These are phyloP conservation scores for Hippophae gyantsensis DNA, from an alignment of 306 rosid species.

Conservation along the genomic window DNA sequence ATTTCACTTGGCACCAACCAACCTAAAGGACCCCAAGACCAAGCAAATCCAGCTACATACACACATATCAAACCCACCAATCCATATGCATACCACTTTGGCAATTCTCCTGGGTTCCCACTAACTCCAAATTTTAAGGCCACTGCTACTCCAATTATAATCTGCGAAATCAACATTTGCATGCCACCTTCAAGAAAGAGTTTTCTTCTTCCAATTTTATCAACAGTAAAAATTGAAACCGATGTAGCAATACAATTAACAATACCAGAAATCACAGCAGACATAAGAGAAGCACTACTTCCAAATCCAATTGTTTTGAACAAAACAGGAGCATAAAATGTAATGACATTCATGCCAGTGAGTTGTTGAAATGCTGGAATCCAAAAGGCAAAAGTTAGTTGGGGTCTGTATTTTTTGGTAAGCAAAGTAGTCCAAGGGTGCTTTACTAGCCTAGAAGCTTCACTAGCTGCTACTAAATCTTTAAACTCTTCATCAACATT, in stretches of 20 bases:
- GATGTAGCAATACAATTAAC: slow-evolving; percentile 41
- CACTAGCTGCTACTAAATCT: slow-evolving; percentile 50
- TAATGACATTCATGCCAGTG: slow-evolving; percentile 70
- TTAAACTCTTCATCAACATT: slow-evolving; percentile 51
- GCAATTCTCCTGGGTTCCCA: slow-evolving; percentile 46
- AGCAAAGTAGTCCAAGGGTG: slow-evolving; percentile 48
- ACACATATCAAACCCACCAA: slow-evolving; percentile 44
- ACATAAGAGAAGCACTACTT: slow-evolving; percentile 48
- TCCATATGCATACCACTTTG: slow-evolving; percentile 33
- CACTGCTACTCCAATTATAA: slow-evolving; percentile 42
- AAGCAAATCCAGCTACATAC: slow-evolving; percentile 52
- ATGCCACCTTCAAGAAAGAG: slow-evolving; percentile 70
- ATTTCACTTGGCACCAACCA: slow-evolving; percentile 84
- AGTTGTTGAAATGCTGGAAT: slow-evolving; percentile 80
- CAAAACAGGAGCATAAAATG: slow-evolving; percentile 72
- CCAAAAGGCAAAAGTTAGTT: slow-evolving; percentile 43
- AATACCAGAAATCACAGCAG: slow-evolving; percentile 48
- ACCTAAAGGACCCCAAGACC: slow-evolving; percentile 89
- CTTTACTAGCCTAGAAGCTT: slow-evolving; percentile 31
- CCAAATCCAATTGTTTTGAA: slow-evolving; percentile 75
- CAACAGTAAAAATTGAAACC: slow-evolving; percentile 37
- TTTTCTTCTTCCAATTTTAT: slow-evolving; percentile 53
- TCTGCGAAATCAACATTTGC: slow-evolving; percentile 58
- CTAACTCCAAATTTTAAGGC: slow-evolving; percentile 45
- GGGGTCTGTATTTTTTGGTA: slow-evolving; percentile 57